phyloP scores from a whole-genome alignment of 805 yeast genomes.

The Teunomyces stri region DNA sequence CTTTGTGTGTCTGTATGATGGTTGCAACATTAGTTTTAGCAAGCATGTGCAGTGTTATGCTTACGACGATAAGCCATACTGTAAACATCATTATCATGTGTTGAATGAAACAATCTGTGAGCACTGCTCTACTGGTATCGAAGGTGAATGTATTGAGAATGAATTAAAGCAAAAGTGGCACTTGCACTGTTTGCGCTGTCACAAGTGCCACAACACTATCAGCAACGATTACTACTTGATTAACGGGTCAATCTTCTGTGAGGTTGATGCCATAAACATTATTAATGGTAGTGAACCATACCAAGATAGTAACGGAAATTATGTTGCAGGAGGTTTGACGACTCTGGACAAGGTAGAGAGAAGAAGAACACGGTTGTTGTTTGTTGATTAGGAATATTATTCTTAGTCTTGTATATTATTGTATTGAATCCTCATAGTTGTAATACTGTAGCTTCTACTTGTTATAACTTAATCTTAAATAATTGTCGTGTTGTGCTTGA shows the following conservation, averaged over 20 bases:
- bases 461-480: neutral
- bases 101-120: slow-evolving; percentile 74
- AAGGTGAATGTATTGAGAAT: slow-evolving; percentile 86
- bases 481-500: neutral
- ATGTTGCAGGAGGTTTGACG: slow-evolving; percentile 19
- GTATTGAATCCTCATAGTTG: slow-evolving; percentile 1
- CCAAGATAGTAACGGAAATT: slow-evolving; percentile 19
- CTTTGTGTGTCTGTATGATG: slow-evolving; percentile 59
- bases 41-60: slow-evolving; percentile 73
- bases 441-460: neutral
- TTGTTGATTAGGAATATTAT: slow-evolving; percentile 20
- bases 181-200: slow-evolving; percentile 66
- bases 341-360: slow-evolving; percentile 39
- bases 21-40: slow-evolving; percentile 57
- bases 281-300: slow-evolving; percentile 23
- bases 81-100: slow-evolving; percentile 73
- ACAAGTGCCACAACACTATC: slow-evolving; percentile 52
- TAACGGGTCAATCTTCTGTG: slow-evolving; percentile 52
- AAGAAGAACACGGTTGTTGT: slow-evolving; percentile 43
- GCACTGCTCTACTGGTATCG: slow-evolving; percentile 72
- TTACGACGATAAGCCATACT: slow-evolving; percentile 74
- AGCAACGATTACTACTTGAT: slow-evolving; percentile 54
- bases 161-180: slow-evolving; percentile 75
- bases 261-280: slow-evolving; percentile 35
- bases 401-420: slow-evolving; percentile 1